Conservation (phyloP, 108 stramenopile species). For the Aurantiochytrium sp. region DNA sequence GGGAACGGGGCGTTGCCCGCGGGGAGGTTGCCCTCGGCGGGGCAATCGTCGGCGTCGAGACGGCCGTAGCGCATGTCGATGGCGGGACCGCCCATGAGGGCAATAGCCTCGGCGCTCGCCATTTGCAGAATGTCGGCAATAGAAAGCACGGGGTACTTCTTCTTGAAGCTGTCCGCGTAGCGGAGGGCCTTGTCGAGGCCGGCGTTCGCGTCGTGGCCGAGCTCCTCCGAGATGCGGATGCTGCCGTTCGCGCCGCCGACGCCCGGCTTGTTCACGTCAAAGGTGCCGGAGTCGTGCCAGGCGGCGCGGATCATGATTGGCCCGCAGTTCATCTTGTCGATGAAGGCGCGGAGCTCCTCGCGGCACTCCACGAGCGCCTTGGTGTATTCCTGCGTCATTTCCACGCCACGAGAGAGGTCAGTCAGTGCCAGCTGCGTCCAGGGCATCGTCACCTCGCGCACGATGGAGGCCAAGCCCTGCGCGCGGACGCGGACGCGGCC, state of each 20-base stretch:
- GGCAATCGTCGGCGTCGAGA: constrained; percentile 63
- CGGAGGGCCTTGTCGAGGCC: constrained; percentile 70
- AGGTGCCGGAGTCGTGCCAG: constrained; percentile 49
- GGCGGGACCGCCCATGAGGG: constrained; percentile 69
- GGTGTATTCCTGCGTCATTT: not conserved
- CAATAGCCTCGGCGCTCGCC: constrained; percentile 69
- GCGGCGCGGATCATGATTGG: constrained; percentile 51
- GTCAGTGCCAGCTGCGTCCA: not conserved
- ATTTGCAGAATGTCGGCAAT: constrained; percentile 91
- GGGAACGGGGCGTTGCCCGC: constrained; percentile 68
- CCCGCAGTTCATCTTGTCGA: constrained; percentile 51
- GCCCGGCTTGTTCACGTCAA: not conserved
- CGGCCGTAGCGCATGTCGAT: constrained; percentile 74
- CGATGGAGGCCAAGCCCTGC: no score
- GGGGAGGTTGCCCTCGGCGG: constrained; percentile 75
- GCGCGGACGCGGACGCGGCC: no score
- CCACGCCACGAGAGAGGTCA: not conserved
- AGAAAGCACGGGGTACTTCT: constrained; percentile 74
- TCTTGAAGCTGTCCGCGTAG: constrained; percentile 78
- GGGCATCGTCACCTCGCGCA: not conserved
- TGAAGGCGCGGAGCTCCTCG: constrained; percentile 49
- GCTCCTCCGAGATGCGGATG: constrained; percentile 55
- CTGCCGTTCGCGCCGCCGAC: constrained; percentile 54
- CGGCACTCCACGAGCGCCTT: constrained; percentile 49
- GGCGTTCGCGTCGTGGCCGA: constrained; percentile 79